These are phyloP conservation scores for Nakaseomyces bracarensis DNA, from an alignment of 1,139 yeast species.

Conservation along the genomic window DNA sequence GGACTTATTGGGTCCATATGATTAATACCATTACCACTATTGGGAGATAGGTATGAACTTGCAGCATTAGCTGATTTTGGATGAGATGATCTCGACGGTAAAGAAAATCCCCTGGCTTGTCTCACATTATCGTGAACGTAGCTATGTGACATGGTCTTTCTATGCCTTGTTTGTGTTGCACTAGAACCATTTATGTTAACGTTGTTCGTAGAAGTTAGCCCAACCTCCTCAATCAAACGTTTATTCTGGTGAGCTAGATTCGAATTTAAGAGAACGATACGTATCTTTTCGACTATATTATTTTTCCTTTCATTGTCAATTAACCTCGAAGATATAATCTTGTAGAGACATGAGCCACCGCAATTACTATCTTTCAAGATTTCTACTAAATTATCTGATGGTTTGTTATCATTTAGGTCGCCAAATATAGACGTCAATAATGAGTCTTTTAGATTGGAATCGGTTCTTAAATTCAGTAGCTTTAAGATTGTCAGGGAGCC, in stretches of 20 bases:
- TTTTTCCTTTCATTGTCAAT: constrained; percentile 46
- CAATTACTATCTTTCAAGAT: constrained; percentile 53
- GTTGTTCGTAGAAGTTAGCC: constrained; percentile 36
- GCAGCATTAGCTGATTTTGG: constrained; percentile 4
- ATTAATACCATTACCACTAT: constrained; percentile 1
- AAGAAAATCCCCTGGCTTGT: neutral
- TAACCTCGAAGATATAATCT: constrained; percentile 59
- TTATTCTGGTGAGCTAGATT: constrained; percentile 65
- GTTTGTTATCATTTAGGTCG: constrained; percentile 20
- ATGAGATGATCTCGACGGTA: constrained; percentile 1
- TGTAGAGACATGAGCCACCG: constrained; percentile 74
- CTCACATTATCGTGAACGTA: constrained; percentile 13
- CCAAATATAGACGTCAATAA: constrained; percentile 62
- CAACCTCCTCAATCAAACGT: constrained; percentile 84
- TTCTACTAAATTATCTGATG: constrained; percentile 36
- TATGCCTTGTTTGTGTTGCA: constrained; percentile 13
- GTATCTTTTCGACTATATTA: constrained; percentile 48
- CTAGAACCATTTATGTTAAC: constrained; percentile 5
- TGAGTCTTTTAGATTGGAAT: constrained; percentile 39
- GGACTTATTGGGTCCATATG: neutral
- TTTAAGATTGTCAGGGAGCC: constrained; percentile 80
- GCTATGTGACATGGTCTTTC: constrained; percentile 21
- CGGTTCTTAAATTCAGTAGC: constrained; percentile 58
- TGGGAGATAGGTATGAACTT: constrained; percentile 2
- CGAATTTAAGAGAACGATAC: constrained; percentile 49